phyloP scores from a whole-genome alignment of 805 yeast species.

The Metschnikowia lachancei region DNA sequence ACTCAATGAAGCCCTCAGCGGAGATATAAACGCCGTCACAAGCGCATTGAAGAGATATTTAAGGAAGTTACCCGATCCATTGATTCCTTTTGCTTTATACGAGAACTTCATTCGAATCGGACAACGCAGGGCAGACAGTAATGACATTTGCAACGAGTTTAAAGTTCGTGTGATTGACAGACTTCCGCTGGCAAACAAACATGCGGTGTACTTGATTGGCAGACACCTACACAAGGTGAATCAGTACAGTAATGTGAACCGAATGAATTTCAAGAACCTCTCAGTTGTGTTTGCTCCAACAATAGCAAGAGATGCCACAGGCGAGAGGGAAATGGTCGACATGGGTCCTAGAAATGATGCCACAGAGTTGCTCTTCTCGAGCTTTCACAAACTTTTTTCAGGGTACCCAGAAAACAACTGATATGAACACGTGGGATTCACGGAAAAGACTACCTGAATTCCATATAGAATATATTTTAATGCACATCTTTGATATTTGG shows the following conservation, averaged over 20 bases:
- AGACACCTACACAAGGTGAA: slow-evolving; percentile 65
- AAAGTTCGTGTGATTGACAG: slow-evolving; percentile 39
- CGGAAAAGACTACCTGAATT: neutral
- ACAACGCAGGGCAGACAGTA: slow-evolving; percentile 17
- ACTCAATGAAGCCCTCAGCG: slow-evolving; percentile 40
- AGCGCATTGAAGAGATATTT: slow-evolving; percentile 84
- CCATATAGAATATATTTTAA: slow-evolving; percentile 9
- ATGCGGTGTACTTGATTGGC: slow-evolving; percentile 53
- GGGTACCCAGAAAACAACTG: slow-evolving; percentile 13
- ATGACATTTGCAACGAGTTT: slow-evolving; percentile 42
- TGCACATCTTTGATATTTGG: slow-evolving; percentile 70
- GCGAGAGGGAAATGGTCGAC: slow-evolving; percentile 80
- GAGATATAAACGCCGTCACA: slow-evolving; percentile 85
- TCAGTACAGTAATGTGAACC: slow-evolving; percentile 50
- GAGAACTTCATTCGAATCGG: slow-evolving; percentile 58
- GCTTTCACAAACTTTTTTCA: slow-evolving; percentile 41
- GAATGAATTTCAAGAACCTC: slow-evolving; percentile 81
- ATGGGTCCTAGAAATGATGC: slow-evolving; percentile 77
- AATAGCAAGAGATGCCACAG: slow-evolving; percentile 70
- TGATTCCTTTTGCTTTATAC: slow-evolving; percentile 69
- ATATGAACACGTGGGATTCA: neutral
- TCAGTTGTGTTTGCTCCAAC: slow-evolving; percentile 96
- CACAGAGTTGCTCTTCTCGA: slow-evolving; percentile 65
- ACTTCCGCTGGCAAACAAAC: slow-evolving; percentile 68
- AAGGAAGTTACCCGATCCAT: slow-evolving; percentile 79